phyloP scores from a whole-genome alignment of 2,329 filamentous ascomycete species.

The Alternaria rosae region DNA sequence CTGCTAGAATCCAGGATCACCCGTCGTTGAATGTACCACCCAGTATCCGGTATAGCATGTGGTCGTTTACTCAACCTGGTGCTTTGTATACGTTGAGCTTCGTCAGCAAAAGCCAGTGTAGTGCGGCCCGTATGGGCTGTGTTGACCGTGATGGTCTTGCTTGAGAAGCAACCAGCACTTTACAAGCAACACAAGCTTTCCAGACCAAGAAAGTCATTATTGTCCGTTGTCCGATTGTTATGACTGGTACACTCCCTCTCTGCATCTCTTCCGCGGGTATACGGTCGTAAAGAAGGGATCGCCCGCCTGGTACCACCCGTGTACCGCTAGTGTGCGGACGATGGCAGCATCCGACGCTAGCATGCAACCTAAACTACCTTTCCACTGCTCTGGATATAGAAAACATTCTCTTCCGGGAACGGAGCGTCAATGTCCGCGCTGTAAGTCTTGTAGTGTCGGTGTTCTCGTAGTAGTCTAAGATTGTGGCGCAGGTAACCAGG shows the following conservation, averaged over 20 bases:
- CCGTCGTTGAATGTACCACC: neutral
- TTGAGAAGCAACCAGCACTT: too few species aligned
- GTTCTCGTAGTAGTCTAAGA: too few species aligned
- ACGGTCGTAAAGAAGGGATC: neutral
- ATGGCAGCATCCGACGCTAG: neutral
- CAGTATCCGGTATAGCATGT: neutral
- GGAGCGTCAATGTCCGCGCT: neutral
- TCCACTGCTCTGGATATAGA: too few species aligned
- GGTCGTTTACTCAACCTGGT: too few species aligned
- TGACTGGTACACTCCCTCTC: fast-evolving
- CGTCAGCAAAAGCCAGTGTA: too few species aligned
- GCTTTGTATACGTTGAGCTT: too few species aligned
- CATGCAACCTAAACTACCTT: neutral
- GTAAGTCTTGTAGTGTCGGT: neutral
- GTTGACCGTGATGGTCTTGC: too few species aligned
- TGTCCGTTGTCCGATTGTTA: neutral
- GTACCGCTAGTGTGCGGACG: neutral
- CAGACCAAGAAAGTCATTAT: neutral
- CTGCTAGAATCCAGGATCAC: neutral
- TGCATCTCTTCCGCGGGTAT: neutral
- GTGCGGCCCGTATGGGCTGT: too few species aligned
- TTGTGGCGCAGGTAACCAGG: too few species aligned
- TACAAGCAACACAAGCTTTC: too few species aligned
- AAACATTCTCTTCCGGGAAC: neutral
- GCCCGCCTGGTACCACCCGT: too few species aligned